A percentile compares a stretch with the other conserved stretches of the same genome.
Evolutionary conservation across 1,139 yeast genomes (phyloP).

Genomic region (Sugiyamaella novakii): DNA sequence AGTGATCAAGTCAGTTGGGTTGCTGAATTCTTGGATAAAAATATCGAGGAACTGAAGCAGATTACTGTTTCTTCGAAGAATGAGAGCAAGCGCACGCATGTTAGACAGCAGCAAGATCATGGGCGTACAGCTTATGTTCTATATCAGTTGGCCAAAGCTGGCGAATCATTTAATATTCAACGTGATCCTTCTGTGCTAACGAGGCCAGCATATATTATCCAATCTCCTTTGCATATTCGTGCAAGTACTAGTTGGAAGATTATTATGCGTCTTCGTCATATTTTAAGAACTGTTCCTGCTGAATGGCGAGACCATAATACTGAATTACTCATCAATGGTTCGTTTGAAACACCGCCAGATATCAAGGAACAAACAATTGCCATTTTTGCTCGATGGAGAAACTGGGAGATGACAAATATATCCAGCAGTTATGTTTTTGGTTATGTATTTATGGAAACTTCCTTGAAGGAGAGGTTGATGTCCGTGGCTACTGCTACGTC

Average conservation of each 20-base stretch:
- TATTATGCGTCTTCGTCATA: constrained; percentile 73
- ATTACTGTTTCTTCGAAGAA: constrained; percentile 17
- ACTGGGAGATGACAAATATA: constrained; percentile 76
- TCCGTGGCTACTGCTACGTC: constrained; percentile 32
- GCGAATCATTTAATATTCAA: constrained; percentile 59
- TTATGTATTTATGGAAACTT: constrained; percentile 32
- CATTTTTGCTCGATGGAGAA: constrained; percentile 79
- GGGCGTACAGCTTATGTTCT: constrained; percentile 44
- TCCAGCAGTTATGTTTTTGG: constrained; percentile 51
- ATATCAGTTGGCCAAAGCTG: constrained; percentile 62
- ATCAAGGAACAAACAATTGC: constrained; percentile 59
- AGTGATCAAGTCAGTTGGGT: constrained; percentile 35
- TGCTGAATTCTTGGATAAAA: constrained; percentile 30
- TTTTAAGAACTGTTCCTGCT: constrained; percentile 60
- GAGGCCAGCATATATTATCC: constrained; percentile 78
- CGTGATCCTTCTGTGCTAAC: constrained; percentile 91
- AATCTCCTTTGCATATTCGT: constrained; percentile 75
- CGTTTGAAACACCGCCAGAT: constrained; percentile 49
- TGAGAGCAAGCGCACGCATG: constrained; percentile 13
- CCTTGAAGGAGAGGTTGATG: constrained; percentile 38
- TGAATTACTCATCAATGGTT: constrained; percentile 34
- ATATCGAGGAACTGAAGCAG: constrained; percentile 26
- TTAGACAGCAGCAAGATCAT: constrained; percentile 19
- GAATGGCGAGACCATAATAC: constrained; percentile 48
- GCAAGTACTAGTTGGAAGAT: constrained; percentile 87